Evolutionary conservation across 2,329 filamentous ascomycete species (phyloP), one percentile per base, ranked within the genome.

Genomic region (Akanthomyces dipterigenus): DNA sequence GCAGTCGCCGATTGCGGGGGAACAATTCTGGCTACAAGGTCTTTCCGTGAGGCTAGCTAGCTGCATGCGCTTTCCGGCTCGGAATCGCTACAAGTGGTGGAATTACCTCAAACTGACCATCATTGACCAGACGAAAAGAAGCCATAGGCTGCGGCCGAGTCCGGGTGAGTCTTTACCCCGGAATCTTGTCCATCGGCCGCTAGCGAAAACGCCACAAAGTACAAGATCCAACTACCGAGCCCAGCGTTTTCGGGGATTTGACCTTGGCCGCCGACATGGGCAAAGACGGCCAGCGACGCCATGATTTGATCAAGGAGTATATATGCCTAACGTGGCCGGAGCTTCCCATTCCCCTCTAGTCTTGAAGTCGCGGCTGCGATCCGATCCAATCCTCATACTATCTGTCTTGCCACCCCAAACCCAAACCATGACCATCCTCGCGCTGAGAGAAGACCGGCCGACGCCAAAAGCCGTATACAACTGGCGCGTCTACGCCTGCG

Each of bases 401-500:
- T 9, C 9, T 31, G n/a, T 16, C 12, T 2, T 20, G 16, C 16
- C 5, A 38, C 31, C 26, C 14, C 45, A n/a, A n/a, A n/a, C 14
- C 16, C 2, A 4, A 63, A 70, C 48, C 49, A 80, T 80, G 77
- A 74, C 75, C 63, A 69, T 84, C 65, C 75, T 85, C 59, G 69
- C 77, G 24, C 75, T 84, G 63, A 78, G 79, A 43, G 82, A 85
- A 70, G 82, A 85, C 67, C 71, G 82, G 73, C 80, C 82, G 40
- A 85, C 82, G 72, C 82, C 82, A 5, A 75, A 76, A 66, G 77
- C 76, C 63, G 81, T 85, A 63, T 85, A 85, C 77, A 85, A 85
- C 72, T 85, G 82, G 82, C 78, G 82, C 45, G 80, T 85, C 62
- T 85, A 85, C 67, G 69, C 72, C 31, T 83, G 78, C 65, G 82